A percentile compares a stretch with the other conserved stretches of the same genome.
These are phyloP conservation scores for Microdochium nivale DNA, from an alignment of 2,329 filamentous ascomycete genomes.

Conservation along the genomic window DNA sequence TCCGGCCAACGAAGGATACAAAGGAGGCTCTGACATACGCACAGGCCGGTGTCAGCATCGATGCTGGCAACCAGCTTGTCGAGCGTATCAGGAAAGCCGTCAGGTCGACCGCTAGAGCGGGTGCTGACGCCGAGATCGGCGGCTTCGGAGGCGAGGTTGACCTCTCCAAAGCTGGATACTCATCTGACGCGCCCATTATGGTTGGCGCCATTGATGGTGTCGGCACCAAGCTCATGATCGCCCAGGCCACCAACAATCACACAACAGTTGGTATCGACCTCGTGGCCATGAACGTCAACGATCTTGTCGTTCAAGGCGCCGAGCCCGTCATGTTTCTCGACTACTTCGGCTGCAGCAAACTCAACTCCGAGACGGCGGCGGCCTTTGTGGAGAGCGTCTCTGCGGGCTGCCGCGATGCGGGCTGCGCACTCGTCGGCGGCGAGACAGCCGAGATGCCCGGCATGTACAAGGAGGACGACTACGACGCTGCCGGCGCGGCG, in stretches of 20 bases:
- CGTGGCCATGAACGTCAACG: conserved; percentile 98
- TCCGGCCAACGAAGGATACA: conserved; percentile 33
- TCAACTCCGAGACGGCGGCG: conserved; percentile 69
- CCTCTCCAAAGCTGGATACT: conserved; percentile 65
- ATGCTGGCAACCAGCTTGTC: conserved; percentile 88
- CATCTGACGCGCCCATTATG: conserved; percentile 59
- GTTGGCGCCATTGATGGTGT: conserved; percentile 91
- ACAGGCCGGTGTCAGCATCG: conserved; percentile 86
- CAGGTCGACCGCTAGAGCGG: conserved; percentile 73
- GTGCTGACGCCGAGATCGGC: conserved; percentile 87
- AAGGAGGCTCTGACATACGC: conserved; percentile 74
- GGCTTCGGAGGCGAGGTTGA: conserved; percentile 90
- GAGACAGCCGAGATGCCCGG: conserved; percentile 99
- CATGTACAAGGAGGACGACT: conserved; percentile 81
- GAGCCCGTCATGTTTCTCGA: conserved; percentile 95
- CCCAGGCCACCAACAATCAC: conserved; percentile 81
- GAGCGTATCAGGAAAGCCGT: conserved; percentile 86
- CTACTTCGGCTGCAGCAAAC: conserved; percentile 89
- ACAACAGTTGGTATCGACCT: conserved; percentile 94
- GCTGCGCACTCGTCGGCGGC: conserved; percentile 88
- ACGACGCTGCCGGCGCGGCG: conserved; percentile 86
- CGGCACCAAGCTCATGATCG: conserved; percentile 93
- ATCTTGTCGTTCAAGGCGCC: conserved; percentile 90
- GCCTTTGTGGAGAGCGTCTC: conserved; percentile 90
- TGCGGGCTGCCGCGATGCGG: conserved; percentile 73